Evolutionary conservation across 768 basidiomycete species (phyloP).

Genomic region (Infundibulicybe gibba): DNA sequence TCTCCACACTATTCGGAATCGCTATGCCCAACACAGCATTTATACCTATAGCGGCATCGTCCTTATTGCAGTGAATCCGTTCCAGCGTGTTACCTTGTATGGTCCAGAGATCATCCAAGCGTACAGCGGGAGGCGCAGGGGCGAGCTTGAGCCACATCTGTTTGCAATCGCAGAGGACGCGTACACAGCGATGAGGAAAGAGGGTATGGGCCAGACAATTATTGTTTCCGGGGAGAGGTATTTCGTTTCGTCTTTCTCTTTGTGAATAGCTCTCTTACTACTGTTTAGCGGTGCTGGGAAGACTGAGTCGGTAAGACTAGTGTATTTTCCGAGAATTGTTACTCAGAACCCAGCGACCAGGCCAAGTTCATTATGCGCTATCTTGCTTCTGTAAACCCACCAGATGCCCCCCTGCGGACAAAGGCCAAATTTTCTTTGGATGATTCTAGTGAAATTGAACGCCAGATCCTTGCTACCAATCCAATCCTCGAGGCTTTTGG

Average conservation of each 20-base stretch:
- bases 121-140: slow-evolving; percentile 87
- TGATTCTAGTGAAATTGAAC: slow-evolving; percentile 92
- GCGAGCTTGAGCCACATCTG: slow-evolving; percentile 95
- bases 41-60: slow-evolving; percentile 99
- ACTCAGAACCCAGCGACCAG: slow-evolving; percentile 27
- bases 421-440: slow-evolving; percentile 75
- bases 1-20: slow-evolving; percentile 93
- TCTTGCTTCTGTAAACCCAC: slow-evolving; percentile 94
- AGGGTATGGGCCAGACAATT: slow-evolving; percentile 95
- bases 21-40: slow-evolving; percentile 95
- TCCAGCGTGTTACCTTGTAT: slow-evolving; percentile 96
- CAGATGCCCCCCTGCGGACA: slow-evolving; percentile 52
- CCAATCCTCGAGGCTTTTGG: slow-evolving; percentile 99
- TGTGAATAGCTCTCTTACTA: slow-evolving; percentile 12
- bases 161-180: slow-evolving; percentile 99
- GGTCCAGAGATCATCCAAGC: slow-evolving; percentile 97
- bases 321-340: neutral
- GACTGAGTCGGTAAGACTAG: slow-evolving; percentile 81
- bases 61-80: slow-evolving; percentile 97
- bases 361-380: slow-evolving; percentile 99
- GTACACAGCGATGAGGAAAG: slow-evolving; percentile 93
- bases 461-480: slow-evolving; percentile 98
- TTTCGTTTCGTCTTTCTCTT: slow-evolving; percentile 14
- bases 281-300: slow-evolving; percentile 92
- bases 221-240: slow-evolving; percentile 98